phyloP scores from a whole-genome alignment of 805 yeast genomes.

The Priceomyces fermenticarens region DNA sequence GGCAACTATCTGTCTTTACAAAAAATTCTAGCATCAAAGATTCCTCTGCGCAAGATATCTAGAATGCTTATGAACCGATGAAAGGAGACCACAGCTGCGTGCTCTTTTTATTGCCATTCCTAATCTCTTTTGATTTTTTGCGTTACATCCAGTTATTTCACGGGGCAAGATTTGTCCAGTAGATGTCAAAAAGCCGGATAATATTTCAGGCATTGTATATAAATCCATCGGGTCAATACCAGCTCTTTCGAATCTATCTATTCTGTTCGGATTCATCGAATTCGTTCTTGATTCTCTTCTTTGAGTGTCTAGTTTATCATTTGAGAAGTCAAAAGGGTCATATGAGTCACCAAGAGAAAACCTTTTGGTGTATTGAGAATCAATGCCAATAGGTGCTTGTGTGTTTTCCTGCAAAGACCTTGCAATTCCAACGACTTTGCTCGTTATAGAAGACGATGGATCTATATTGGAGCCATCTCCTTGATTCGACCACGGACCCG shows the following conservation, averaged over 20 bases:
- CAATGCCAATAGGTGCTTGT: slow-evolving; percentile 33
- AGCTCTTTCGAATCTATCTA: slow-evolving; percentile 41
- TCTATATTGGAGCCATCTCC: slow-evolving; percentile 10
- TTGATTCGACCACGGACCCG: slow-evolving; percentile 24
- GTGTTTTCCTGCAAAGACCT: slow-evolving; percentile 26
- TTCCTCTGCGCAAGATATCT: slow-evolving; percentile 41
- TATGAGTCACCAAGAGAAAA: slow-evolving; percentile 56
- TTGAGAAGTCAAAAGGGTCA: slow-evolving; percentile 79
- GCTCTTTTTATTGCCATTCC: slow-evolving; percentile 79
- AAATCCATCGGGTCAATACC: slow-evolving; percentile 67
- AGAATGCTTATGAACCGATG: slow-evolving; percentile 67
- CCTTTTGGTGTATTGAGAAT: slow-evolving; percentile 35
- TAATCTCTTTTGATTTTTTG: slow-evolving; percentile 65
- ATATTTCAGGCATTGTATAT: slow-evolving; percentile 67
- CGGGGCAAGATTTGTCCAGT: slow-evolving; percentile 79
- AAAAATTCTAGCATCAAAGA: slow-evolving; percentile 19
- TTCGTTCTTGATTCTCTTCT: slow-evolving; percentile 27
- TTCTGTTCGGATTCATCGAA: slow-evolving; percentile 12
- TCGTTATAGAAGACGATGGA: slow-evolving; percentile 17
- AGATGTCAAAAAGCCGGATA: slow-evolving; percentile 62
- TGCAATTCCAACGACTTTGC: slow-evolving; percentile 34
- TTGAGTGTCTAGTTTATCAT: slow-evolving; percentile 54
- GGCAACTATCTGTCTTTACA: too few relatives aligned
- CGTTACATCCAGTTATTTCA: slow-evolving; percentile 63
- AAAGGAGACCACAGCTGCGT: slow-evolving; percentile 74